Conservation (phyloP, 2,329 filamentous ascomycete genomes). For the Colletotrichum camelliae region DNA sequence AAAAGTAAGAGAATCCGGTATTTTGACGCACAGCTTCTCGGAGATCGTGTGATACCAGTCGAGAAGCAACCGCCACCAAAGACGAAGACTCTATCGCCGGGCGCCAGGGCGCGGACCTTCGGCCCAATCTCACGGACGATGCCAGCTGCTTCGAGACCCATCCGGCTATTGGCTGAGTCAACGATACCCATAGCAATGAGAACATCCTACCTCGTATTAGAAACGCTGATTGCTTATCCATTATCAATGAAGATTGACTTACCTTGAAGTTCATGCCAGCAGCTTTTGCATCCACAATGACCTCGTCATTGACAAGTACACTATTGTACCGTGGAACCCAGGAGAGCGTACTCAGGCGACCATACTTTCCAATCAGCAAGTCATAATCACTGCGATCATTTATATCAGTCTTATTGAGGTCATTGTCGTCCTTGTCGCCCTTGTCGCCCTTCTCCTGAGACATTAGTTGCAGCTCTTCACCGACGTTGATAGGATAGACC, state of each 20-base stretch:
- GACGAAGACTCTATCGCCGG: slow-evolving; percentile 25
- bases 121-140: slow-evolving; percentile 34
- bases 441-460: not conserved
- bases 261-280: slow-evolving; percentile 17
- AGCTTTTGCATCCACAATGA: not conserved
- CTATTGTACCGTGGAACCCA: not conserved
- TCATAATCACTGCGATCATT: not conserved
- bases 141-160: slow-evolving; percentile 36
- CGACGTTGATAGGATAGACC: not conserved
- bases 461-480: not conserved
- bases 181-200: slow-evolving; percentile 29
- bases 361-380: not conserved
- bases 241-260: slow-evolving; percentile 29
- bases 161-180: not conserved
- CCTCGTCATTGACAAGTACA: not conserved
- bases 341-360: slow-evolving; percentile 1
- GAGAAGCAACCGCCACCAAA: slow-evolving; percentile 8
- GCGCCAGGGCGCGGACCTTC: slow-evolving; percentile 27
- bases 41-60: not conserved
- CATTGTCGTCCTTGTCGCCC: not conserved
- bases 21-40: slow-evolving; percentile 27
- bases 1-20: slow-evolving; percentile 39
- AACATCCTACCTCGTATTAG: not conserved
- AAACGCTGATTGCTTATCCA: no score
- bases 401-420: not conserved